Evolutionary conservation across 2,329 filamentous ascomycete species (phyloP).

Genomic region (Apiospora arundinis): DNA sequence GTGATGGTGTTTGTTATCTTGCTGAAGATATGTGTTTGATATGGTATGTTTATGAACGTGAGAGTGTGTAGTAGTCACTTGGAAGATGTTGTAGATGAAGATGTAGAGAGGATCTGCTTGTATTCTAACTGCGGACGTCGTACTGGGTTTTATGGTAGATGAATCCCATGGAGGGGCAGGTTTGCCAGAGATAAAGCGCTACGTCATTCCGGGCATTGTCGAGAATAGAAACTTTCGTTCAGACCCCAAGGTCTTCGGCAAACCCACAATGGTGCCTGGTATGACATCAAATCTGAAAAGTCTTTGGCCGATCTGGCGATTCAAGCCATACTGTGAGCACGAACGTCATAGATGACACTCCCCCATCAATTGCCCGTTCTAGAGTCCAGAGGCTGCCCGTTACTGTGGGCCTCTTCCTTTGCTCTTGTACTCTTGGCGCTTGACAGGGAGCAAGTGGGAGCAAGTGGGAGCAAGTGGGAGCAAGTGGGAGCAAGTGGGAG

Average conservation of each 20-base stretch:
- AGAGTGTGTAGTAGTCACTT: neutral
- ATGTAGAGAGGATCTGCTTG: neutral
- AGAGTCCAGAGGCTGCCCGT: neutral
- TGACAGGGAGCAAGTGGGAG: neutral
- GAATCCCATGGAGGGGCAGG: conserved; percentile 2
- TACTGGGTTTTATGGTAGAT: conserved; percentile 17
- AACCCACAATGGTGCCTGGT: conserved; percentile 16
- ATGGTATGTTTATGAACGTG: neutral
- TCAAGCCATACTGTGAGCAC: neutral
- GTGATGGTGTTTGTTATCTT: neutral
- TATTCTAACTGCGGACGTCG: neutral
- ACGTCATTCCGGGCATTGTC: neutral
- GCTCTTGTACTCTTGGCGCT: neutral
- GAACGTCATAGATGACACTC: conserved; percentile 16
- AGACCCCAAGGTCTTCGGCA: neutral
- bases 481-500: neutral
- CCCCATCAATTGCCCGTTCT: neutral
- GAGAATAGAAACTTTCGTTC: neutral
- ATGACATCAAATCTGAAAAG: conserved; percentile 17
- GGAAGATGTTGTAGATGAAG: neutral
- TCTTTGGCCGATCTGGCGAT: conserved; percentile 14
- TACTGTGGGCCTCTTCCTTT: neutral
- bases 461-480: no score
- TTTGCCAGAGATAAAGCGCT: neutral
- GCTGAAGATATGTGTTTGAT: neutral